Evolutionary conservation across 768 basidiomycete species (phyloP), one percentile per base, ranked within the genome.

Genomic region (Tricholoma furcatifolium): DNA sequence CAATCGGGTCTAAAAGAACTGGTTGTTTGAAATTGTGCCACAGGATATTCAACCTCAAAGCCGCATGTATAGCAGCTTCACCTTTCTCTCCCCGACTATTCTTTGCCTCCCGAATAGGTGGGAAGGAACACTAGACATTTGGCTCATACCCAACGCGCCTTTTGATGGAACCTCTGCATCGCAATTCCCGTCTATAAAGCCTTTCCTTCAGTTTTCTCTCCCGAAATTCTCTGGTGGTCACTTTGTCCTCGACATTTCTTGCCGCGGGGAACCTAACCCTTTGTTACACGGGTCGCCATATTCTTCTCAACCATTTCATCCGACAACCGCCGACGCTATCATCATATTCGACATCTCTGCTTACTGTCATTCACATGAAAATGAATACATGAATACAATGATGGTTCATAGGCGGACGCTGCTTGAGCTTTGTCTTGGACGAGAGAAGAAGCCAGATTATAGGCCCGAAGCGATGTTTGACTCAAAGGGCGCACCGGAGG

Each of bases 61-160:
- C n/a, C 36, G 32, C 5, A 45, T 44, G 11, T 46, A 52, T 12
- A 35, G 39, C 0, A 20, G 44, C 1, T 17, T 40, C 1, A 23
- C 46, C 14, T 52, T 46, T 30, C 36, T 52, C 2, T 44, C 51
- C 23, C 51, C 51, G 8, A 46, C 23, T 1, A 5, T 45, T 12
- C 17, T 52, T 3, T 46, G 35, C 38, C 10, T 52, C n/a, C 44
- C 44, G 12, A 52, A 52, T 6, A 35, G 34, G 7, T 35, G 36
- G 7, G 39, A 18, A 27, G 40, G 40, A 7, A 44, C 43, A 9
- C 43, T 44, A n/a, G 50, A 51, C 20, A 38, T 51, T n/a, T 51
- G 42, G 50, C 12, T 35, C 17, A 51, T 51, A 6, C 43, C 50
- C 14, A 30, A 35, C 6, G 15, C 21, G 14, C 18, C 32, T 7